A percentile compares a stretch with the other conserved stretches of the same genome.
Conservation (phyloP, 1,284 basidiomycete species). For the Puccinia coronata region DNA sequence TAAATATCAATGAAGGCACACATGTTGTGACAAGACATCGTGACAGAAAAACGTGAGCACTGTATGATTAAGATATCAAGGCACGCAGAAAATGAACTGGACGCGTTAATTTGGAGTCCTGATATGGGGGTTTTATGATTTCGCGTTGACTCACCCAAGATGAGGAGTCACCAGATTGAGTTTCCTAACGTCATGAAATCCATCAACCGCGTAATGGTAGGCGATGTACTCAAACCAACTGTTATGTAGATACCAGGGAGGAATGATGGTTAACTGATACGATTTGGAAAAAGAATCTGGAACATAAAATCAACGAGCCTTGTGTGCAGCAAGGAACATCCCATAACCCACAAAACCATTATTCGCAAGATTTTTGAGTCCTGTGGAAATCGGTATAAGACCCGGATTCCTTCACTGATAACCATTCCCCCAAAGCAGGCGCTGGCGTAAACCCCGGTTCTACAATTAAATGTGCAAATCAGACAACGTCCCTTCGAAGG, state of each 20-base stretch:
- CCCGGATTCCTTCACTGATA: constrained; percentile 37
- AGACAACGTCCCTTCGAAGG: not conserved
- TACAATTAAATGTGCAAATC: not conserved
- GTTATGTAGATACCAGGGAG: not conserved
- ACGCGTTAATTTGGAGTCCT: not conserved
- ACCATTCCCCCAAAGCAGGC: constrained; percentile 48
- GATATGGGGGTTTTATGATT: not conserved
- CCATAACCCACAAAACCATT: constrained; percentile 19
- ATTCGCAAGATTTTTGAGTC: constrained; percentile 12
- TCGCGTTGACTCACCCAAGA: constrained; percentile 20
- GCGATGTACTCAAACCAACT: constrained; percentile 40
- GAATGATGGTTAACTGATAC: not conserved
- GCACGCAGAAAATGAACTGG: not conserved
- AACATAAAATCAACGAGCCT: not conserved
- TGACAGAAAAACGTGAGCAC: constrained; percentile 25
- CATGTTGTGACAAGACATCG: constrained; percentile 33
- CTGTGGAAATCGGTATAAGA: constrained; percentile 47
- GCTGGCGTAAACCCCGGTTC: constrained; percentile 35
- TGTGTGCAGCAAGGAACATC: constrained; percentile 28
- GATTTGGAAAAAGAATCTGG: not conserved
- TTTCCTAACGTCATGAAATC: constrained; percentile 17
- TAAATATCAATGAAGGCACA: not conserved
- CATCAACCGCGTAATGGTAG: constrained; percentile 36
- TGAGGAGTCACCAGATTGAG: constrained; percentile 22
- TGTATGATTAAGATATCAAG: not conserved